Percentiles rank a stretch among this genome's conserved stretches.
Conservation (phyloP, 306 rosid genomes). For the Oemleria cerasiformis region DNA sequence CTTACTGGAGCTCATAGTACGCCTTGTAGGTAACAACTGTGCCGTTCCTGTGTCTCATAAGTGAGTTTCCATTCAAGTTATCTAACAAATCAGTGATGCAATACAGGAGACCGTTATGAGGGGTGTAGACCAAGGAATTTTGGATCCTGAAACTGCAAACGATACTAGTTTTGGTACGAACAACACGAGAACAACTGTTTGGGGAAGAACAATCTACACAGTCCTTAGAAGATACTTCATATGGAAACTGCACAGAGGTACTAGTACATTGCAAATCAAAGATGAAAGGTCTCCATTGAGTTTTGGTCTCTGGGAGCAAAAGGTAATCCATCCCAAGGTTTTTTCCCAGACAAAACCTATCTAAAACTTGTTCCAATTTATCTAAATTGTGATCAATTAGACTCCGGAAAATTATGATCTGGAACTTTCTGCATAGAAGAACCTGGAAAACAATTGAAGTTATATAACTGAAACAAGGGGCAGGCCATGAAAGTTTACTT, state of each 20-base stretch:
- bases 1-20: slow-evolving; percentile 38
- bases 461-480: slow-evolving; percentile 3
- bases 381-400: slow-evolving; percentile 26
- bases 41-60: slow-evolving; percentile 31
- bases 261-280: slow-evolving; percentile 58
- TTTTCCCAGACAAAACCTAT: neutral
- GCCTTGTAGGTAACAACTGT: slow-evolving; percentile 46
- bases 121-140: slow-evolving; percentile 60
- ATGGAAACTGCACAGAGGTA: slow-evolving; percentile 31
- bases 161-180: slow-evolving; percentile 40
- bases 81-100: slow-evolving; percentile 36
- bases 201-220: slow-evolving; percentile 16
- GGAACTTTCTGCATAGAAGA: slow-evolving; percentile 54
- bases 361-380: neutral
- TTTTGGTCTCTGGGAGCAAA: slow-evolving; percentile 25
- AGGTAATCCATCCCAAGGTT: neutral
- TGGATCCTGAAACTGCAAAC: slow-evolving; percentile 50
- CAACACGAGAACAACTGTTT: slow-evolving; percentile 2
- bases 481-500: neutral
- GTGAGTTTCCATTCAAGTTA: slow-evolving; percentile 53
- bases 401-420: slow-evolving; percentile 44
- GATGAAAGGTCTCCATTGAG: neutral
- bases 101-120: slow-evolving; percentile 53
- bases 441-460: slow-evolving; percentile 51
- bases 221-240: slow-evolving; percentile 1